A percentile compares a stretch with the other conserved stretches of the same genome.
These are phyloP conservation scores for Monilinia laxa DNA, from an alignment of 2,329 filamentous ascomycete genomes.

Conservation along the genomic window DNA sequence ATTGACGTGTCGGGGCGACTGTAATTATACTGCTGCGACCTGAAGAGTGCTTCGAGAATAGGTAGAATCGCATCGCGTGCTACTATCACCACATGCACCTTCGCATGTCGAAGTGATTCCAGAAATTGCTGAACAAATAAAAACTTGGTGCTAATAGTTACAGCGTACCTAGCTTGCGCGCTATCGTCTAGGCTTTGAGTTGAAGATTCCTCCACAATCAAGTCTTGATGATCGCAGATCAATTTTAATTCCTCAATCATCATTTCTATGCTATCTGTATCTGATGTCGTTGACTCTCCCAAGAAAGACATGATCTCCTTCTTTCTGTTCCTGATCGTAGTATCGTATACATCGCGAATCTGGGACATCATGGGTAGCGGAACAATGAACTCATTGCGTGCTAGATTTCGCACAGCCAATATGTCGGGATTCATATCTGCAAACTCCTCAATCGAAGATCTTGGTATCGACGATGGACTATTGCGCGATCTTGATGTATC, in stretches of 20 bases:
- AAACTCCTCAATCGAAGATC: slow-evolving; percentile 15
- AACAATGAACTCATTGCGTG: slow-evolving; percentile 49
- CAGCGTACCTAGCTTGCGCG: slow-evolving; percentile 51
- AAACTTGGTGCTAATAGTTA: slow-evolving; percentile 59
- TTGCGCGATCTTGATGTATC: slow-evolving; percentile 9
- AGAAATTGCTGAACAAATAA: slow-evolving; percentile 59
- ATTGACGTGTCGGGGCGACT: slow-evolving; percentile 32
- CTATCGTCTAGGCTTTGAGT: slow-evolving; percentile 42
- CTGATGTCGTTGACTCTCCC: slow-evolving; percentile 36
- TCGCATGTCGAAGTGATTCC: slow-evolving; percentile 44
- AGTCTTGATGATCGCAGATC: slow-evolving; percentile 58
- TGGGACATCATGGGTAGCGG: slow-evolving; percentile 58
- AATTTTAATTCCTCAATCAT: slow-evolving; percentile 53
- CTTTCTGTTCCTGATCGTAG: slow-evolving; percentile 48
- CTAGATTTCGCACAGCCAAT: slow-evolving; percentile 27
- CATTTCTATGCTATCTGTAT: slow-evolving; percentile 45
- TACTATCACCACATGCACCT: slow-evolving; percentile 54
- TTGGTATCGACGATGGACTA: slow-evolving; percentile 9
- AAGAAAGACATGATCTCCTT: slow-evolving; percentile 51
- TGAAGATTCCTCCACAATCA: slow-evolving; percentile 49
- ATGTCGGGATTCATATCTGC: not conserved
- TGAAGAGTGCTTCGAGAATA: slow-evolving; percentile 52
- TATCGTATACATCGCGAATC: slow-evolving; percentile 52
- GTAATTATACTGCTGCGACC: slow-evolving; percentile 43
- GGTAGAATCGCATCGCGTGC: slow-evolving; percentile 52